Conservation (phyloP, 768 basidiomycete species). For the Hemileccinum rubropunctum region DNA sequence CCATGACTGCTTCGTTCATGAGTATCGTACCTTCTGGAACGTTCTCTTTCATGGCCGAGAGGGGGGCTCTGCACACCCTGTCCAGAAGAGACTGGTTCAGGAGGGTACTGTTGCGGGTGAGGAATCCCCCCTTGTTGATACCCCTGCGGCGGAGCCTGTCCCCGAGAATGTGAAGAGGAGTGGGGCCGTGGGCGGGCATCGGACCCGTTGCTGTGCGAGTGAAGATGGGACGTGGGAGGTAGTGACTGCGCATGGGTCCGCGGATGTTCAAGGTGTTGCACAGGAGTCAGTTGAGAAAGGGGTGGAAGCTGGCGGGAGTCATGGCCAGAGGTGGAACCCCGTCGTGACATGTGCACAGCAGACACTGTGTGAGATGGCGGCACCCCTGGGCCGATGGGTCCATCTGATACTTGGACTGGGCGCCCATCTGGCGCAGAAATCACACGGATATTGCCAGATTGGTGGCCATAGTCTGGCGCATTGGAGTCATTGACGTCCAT, state of each 20-base stretch:
- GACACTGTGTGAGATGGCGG: slow-evolving; percentile 38
- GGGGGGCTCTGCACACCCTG: slow-evolving; percentile 51
- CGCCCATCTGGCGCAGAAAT: slow-evolving; percentile 48
- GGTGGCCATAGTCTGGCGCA: slow-evolving; percentile 48
- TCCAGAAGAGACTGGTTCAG: slow-evolving; percentile 45
- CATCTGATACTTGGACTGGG: slow-evolving; percentile 47
- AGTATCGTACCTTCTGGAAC: slow-evolving; percentile 48
- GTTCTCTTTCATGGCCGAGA: slow-evolving; percentile 39
- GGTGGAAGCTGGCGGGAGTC: slow-evolving; percentile 51
- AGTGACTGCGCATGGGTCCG: slow-evolving; percentile 34
- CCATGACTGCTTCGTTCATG: slow-evolving; percentile 39
- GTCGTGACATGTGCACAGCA: slow-evolving; percentile 42
- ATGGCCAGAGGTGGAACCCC: slow-evolving; percentile 39
- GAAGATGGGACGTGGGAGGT: slow-evolving; percentile 40
- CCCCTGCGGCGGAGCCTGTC: slow-evolving; percentile 34
- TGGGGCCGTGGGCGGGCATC: slow-evolving; percentile 49
- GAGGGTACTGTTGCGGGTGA: slow-evolving; percentile 44
- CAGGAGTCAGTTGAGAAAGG: slow-evolving; percentile 45
- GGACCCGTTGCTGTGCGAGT: slow-evolving; percentile 39
- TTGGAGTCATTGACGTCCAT: slow-evolving; percentile 47
- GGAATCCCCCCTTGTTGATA: slow-evolving; percentile 38
- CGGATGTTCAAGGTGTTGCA: slow-evolving; percentile 37
- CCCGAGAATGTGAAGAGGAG: slow-evolving; percentile 51
- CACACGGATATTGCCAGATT: slow-evolving; percentile 47
- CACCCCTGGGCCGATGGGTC: slow-evolving; percentile 41